Conservation (phyloP, 352 stramenopile species). For the Elongisporangium prolatum region DNA sequence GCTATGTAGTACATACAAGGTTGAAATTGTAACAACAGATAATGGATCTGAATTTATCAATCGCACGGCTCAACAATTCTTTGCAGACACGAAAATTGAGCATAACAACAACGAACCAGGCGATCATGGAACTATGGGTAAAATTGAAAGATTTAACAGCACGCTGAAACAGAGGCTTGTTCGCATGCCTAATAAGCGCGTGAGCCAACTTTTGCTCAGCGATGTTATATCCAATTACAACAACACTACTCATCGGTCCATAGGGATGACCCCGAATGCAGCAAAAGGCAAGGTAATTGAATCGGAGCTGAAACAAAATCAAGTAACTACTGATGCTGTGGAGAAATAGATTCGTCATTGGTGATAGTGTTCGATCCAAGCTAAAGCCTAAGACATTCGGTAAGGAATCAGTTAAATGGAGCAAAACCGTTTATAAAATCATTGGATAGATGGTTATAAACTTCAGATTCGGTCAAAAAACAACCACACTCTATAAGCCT, state of each 20-base stretch:
- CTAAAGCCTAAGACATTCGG: constrained; percentile 18
- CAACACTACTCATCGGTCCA: constrained; percentile 19
- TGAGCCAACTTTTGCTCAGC: constrained; percentile 18
- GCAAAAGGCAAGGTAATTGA: constrained; percentile 21
- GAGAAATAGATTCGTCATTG: constrained; percentile 10
- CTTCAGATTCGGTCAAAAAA: constrained; percentile 24
- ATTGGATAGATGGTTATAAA: constrained; percentile 20
- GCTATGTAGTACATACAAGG: constrained; percentile 19
- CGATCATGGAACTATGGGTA: constrained; percentile 33
- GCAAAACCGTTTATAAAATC: constrained; percentile 9
- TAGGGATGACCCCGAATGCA: constrained; percentile 18
- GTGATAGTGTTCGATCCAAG: constrained; percentile 7
- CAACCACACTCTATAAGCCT: constrained; percentile 15
- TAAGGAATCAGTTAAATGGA: constrained; percentile 19
- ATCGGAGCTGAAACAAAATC: constrained; percentile 15
- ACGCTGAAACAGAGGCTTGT: constrained; percentile 30
- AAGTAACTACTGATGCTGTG: constrained; percentile 7
- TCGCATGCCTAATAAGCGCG: constrained; percentile 8
- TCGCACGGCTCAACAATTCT: constrained; percentile 10
- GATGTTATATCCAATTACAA: constrained; percentile 36
- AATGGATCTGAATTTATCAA: constrained; percentile 39
- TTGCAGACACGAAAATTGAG: no score
- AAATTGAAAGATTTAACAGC: constrained; percentile 40
- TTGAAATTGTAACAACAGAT: constrained; percentile 24
- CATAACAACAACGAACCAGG: constrained; percentile 34